Conservation (phyloP, 257 asterid species). For the Forsythia suspensa region DNA sequence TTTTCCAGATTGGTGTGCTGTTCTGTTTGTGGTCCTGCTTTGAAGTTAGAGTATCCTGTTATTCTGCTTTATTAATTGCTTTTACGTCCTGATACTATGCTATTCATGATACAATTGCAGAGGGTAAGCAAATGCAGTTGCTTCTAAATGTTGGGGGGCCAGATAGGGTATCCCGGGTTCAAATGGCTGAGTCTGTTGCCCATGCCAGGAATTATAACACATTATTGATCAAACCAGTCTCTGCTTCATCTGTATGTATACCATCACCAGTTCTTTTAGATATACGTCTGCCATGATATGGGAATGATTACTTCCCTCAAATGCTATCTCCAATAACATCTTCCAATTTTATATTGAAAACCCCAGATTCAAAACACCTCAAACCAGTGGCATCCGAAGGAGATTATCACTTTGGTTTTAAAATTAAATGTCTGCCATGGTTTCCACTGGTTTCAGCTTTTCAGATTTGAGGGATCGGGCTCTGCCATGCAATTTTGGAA, state of each 20-base stretch:
- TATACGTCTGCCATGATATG: not conserved
- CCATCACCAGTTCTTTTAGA: not conserved
- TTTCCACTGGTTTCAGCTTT: too few species aligned
- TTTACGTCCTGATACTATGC: not conserved
- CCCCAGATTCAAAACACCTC: too few species aligned
- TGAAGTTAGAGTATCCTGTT: not conserved
- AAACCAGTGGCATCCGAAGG: too few species aligned
- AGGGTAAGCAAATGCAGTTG: conserved; percentile 54
- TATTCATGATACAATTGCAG: conserved; percentile 39
- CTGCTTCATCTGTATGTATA: conserved; percentile 79
- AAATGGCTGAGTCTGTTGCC: conserved; percentile 97
- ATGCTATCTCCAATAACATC: not conserved
- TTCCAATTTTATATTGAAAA: not conserved
- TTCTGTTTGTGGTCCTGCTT: not conserved
- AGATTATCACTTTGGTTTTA: too few species aligned
- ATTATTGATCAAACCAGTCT: conserved; percentile 70
- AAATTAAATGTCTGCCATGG: too few species aligned
- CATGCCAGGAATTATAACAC: conserved; percentile 55
- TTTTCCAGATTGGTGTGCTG: too few species aligned
- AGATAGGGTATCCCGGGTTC: conserved; percentile 83
- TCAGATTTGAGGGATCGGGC: too few species aligned
- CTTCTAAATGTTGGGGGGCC: conserved; percentile 86
- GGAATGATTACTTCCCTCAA: not conserved
- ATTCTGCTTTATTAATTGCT: not conserved
- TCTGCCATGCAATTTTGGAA: too few species aligned